Conservation (phyloP, 2,329 filamentous ascomycete species). For the Epichloe brachyelytri region DNA sequence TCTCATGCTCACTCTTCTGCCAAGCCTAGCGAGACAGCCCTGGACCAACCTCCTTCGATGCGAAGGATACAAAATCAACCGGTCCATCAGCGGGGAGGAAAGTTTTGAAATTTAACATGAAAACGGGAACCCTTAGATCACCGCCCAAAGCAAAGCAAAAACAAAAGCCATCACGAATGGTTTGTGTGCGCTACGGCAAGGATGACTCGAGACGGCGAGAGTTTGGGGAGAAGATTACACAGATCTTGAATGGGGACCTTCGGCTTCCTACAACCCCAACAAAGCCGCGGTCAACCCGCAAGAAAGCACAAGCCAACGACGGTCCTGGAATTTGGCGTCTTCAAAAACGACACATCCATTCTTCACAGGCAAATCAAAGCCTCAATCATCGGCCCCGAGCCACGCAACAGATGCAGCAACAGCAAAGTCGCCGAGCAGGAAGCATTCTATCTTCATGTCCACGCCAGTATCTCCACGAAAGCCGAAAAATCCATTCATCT, state of each 20-base stretch:
- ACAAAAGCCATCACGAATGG: constrained; percentile 26
- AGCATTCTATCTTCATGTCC: constrained; percentile 34
- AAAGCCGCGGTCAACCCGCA: constrained; percentile 1
- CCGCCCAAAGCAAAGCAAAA: constrained; percentile 41
- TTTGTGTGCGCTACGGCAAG: constrained; percentile 46
- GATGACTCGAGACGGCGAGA: constrained; percentile 30
- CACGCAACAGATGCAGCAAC: constrained; percentile 11
- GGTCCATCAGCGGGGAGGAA: constrained; percentile 22
- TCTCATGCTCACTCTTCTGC: not conserved
- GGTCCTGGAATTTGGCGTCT: constrained; percentile 7
- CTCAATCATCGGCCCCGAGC: constrained; percentile 9
- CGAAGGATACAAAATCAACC: not conserved
- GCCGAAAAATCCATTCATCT: constrained; percentile 16
- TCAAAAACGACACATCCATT: constrained; percentile 29
- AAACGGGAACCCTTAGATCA: constrained; percentile 49
- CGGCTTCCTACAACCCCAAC: constrained; percentile 13
- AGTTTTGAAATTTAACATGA: constrained; percentile 42
- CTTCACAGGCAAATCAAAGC: constrained; percentile 25
- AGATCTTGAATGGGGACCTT: constrained; percentile 37
- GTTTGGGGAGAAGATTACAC: constrained; percentile 48
- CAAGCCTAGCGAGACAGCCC: not conserved
- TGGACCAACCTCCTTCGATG: not conserved
- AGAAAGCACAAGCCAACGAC: not conserved
- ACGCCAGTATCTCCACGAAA: constrained; percentile 41
- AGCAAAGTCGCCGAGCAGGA: constrained; percentile 16